A percentile compares a stretch with the other conserved stretches of the same genome.
These are phyloP conservation scores for Exophiala calicioides DNA, from an alignment of 2,329 filamentous ascomycete genomes.

Conservation along the genomic window DNA sequence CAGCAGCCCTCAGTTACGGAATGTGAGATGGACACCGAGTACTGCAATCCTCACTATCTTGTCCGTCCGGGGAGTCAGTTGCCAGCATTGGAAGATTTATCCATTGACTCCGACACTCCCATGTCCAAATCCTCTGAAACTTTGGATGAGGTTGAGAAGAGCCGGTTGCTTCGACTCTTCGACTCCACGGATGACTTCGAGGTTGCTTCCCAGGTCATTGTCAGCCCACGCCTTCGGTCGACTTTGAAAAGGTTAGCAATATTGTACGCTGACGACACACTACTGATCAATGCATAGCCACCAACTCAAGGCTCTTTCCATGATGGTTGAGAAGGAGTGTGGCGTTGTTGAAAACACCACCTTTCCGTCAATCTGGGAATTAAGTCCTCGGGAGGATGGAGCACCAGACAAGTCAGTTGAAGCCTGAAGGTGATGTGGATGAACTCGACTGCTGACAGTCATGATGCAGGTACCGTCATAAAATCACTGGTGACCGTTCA, in stretches of 20 bases:
- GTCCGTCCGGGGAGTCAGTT: slow-evolving; percentile 7
- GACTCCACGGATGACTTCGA: too few species aligned
- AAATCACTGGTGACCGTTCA: too few species aligned
- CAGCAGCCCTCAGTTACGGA: not conserved
- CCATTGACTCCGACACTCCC: not conserved
- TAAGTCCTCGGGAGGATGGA: slow-evolving; percentile 1
- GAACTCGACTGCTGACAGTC: not conserved
- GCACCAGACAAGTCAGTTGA: slow-evolving; percentile 7
- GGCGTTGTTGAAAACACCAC: slow-evolving; percentile 21
- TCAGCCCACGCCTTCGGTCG: not conserved
- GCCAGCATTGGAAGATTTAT: not conserved
- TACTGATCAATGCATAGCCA: slow-evolving; percentile 25
- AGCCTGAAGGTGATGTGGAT: slow-evolving; percentile 6
- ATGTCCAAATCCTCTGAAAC: not conserved
- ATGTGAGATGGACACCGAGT: not conserved
- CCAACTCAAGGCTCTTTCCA: slow-evolving; percentile 35
- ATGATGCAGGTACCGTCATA: too few species aligned
- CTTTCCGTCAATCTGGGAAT: slow-evolving; percentile 33
- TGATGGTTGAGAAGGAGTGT: slow-evolving; percentile 38
- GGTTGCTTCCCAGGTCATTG: too few species aligned
- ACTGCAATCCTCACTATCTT: slow-evolving; percentile 17
- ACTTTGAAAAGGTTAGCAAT: not conserved
- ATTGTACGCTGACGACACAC: not conserved
- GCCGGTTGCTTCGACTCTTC: slow-evolving; percentile 7
- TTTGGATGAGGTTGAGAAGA: slow-evolving; percentile 5